phyloP scores from a whole-genome alignment of 129 eudicot genomes.

The Kitagawia praeruptora region DNA sequence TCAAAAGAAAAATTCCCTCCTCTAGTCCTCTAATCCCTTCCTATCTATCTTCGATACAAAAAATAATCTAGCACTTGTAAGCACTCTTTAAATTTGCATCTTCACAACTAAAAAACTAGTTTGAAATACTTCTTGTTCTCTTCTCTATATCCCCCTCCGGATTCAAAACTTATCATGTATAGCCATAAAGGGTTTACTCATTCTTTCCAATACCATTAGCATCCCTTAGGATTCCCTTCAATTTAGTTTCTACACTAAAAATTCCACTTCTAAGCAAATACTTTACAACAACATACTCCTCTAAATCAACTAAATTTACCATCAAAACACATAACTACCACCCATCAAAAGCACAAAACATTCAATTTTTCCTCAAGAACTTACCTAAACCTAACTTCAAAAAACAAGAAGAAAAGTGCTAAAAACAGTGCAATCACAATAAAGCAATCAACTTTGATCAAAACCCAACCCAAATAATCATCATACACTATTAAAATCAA shows the following conservation, averaged over 20 bases:
- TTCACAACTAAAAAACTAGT: not conserved
- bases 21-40: not conserved
- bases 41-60: not conserved
- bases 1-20: not conserved
- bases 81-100: not conserved
- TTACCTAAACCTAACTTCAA: not conserved
- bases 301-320: not conserved
- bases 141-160: not conserved
- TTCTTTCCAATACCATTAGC: not conserved
- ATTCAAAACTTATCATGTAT: not conserved
- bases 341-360: not conserved
- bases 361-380: not conserved
- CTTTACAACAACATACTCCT: not conserved
- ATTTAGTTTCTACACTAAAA: not conserved
- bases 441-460: conserved; percentile 1
- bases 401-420: not conserved
- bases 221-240: not conserved
- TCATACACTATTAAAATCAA: not conserved
- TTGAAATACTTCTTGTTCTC: not conserved
- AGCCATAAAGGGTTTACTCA: not conserved
- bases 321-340: not conserved
- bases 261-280: not conserved
- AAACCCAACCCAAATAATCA: not conserved
- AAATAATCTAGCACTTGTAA: not conserved
- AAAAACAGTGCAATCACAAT: not conserved